A percentile compares a stretch with the other conserved stretches of the same genome.
Conservation (phyloP, 805 yeast species). For the Zygoascus bituminiphila region DNA sequence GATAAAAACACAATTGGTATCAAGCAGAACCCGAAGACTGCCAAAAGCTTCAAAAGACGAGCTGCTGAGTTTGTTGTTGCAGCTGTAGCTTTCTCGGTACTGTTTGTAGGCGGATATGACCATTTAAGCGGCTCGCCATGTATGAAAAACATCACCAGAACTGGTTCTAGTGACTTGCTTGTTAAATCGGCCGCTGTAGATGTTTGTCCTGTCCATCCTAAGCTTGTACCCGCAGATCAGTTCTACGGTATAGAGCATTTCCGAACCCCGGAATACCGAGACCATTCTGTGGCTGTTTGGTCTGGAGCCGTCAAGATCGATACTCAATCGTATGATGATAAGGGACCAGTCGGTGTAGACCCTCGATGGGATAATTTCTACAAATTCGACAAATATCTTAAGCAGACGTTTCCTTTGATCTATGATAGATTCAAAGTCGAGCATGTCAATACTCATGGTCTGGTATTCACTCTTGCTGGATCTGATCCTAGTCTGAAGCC, state of each 20-base stretch:
- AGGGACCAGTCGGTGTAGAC: conserved; percentile 41
- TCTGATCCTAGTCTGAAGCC: conserved; percentile 47
- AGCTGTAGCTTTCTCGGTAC: neutral
- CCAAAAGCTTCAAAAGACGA: neutral
- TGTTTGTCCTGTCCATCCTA: neutral
- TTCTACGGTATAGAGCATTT: neutral
- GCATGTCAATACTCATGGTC: conserved; percentile 52
- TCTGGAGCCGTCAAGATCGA: conserved; percentile 53
- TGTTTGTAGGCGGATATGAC: neutral
- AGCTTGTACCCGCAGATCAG: neutral
- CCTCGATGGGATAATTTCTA: conserved; percentile 41
- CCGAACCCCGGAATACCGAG: conserved; percentile 12
- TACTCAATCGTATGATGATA: conserved; percentile 55
- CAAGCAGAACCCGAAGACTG: neutral
- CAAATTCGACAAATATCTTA: conserved; percentile 46
- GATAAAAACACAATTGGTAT: neutral
- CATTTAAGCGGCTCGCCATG: no score
- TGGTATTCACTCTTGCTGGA: conserved; percentile 60
- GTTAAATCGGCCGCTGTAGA: neutral
- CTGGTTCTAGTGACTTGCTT: neutral
- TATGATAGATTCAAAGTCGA: conserved; percentile 42
- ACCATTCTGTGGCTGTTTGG: conserved; percentile 22
- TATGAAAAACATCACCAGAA: no score
- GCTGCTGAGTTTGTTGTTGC: neutral
- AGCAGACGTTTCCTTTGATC: conserved; percentile 46